Conservation (phyloP, 164 flowering plant species). For the Magnolia kwangsiensis region DNA sequence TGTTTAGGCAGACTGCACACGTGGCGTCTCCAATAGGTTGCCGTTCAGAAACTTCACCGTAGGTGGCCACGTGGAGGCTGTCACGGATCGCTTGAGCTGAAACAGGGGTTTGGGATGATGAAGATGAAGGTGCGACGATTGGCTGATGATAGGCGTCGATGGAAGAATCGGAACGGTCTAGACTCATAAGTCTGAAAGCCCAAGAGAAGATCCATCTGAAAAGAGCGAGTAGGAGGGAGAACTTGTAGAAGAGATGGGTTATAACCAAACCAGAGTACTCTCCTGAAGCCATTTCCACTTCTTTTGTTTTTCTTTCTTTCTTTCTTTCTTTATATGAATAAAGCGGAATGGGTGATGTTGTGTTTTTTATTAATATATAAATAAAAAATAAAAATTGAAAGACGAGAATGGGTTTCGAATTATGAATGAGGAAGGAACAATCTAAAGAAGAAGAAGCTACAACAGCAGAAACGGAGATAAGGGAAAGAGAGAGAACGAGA, state of each 20-base stretch:
- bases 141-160: not conserved
- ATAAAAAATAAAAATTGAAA: not conserved
- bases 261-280: slow-evolving; percentile 34
- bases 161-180: slow-evolving; percentile 3
- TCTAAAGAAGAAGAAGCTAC: not conserved
- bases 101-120: not conserved
- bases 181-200: slow-evolving; percentile 17
- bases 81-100: slow-evolving; percentile 29
- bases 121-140: not conserved
- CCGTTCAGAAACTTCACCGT: slow-evolving; percentile 5
- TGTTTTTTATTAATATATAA: not conserved
- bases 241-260: slow-evolving; percentile 30
- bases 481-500: slow-evolving; percentile 11
- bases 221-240: slow-evolving; percentile 28
- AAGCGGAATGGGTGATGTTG: not conserved
- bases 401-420: not conserved
- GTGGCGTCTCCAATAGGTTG: slow-evolving; percentile 18
- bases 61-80: slow-evolving; percentile 21
- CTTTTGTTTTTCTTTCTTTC: too few species aligned
- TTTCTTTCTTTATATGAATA: not conserved
- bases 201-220: slow-evolving; percentile 37
- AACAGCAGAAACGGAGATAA: not conserved
- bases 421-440: not conserved
- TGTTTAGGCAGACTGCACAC: slow-evolving; percentile 65
- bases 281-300: slow-evolving; percentile 25